Percentiles rank a stretch among this genome's conserved stretches.
Evolutionary conservation across 768 basidiomycete species (phyloP).

Genomic region (Cystofilobasidium macerans): DNA sequence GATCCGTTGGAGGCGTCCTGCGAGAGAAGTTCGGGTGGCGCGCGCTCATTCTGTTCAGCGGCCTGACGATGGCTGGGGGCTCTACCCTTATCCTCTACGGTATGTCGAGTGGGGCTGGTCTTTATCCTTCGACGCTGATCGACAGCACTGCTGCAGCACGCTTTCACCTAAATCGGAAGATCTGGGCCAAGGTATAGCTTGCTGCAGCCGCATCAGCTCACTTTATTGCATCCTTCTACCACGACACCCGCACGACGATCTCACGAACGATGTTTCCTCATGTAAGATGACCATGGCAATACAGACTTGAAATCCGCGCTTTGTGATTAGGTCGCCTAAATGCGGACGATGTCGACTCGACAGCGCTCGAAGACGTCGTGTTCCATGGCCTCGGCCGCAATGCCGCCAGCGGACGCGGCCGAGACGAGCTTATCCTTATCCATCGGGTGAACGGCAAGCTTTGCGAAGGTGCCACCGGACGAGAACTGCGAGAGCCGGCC

Average conservation of each 20-base stretch:
- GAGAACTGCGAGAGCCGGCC: constrained; percentile 48
- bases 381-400: constrained; percentile 33
- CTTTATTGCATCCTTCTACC: neutral
- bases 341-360: constrained; percentile 41
- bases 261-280: too few relatives aligned
- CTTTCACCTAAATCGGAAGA: neutral
- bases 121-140: constrained; percentile 27
- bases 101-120: constrained; percentile 34
- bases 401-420: constrained; percentile 24
- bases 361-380: constrained; percentile 39
- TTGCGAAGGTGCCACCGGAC: constrained; percentile 41
- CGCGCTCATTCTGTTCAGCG: neutral
- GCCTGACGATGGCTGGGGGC: neutral
- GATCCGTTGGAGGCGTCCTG: neutral
- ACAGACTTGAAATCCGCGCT: too few relatives aligned
- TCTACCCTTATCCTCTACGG: neutral
- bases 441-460: constrained; percentile 39
- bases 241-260: too few relatives aligned
- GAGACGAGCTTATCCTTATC: constrained; percentile 30
- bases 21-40: neutral
- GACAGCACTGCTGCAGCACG: neutral
- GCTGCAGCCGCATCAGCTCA: too few relatives aligned
- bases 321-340: too few relatives aligned
- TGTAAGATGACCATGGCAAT: too few relatives aligned
- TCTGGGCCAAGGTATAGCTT: neutral